Base-by-base conservation (phyloP, 1,284 basidiomycete species). In the Papiliotrema fonsecae region DNA sequence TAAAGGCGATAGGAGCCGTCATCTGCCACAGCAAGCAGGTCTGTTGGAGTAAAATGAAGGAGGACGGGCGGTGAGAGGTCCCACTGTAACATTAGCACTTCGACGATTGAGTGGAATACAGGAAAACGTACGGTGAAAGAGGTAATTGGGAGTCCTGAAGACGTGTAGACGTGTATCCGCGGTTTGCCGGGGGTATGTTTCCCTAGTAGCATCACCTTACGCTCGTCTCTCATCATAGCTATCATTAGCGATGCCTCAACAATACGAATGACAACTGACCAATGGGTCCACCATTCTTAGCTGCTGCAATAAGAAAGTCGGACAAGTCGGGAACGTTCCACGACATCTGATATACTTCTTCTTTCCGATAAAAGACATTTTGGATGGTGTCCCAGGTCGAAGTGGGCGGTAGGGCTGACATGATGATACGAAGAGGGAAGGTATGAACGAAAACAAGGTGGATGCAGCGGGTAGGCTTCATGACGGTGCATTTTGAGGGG, bases 1-100 rank as follows among this genome's bases (percentile, higher is more conserved):
- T 97, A 97, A 18, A 97, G 67, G 35, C 94, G 81, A 67, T 96
- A 97, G 9, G 82, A 79, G 16, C 94, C 94, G 61, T 97, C 91
- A 69, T 96, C 91, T 58, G 92, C 90, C 26, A 98, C 75, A 6
- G 94, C 82, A 0, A 86, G 83, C 30, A 97, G 79, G 44, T 83
- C 80, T 61, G 94, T 88, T 14, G 55, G 32, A 0, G 67, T 69
- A 48, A 69, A 65, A 45, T 65, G 61, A 13, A 72, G 49, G 10
- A 67, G 52, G 14, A 71, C 48, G 2, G 64, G 60, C 54, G 59
- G 73, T 51, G 56, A 47, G 2, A 69, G 53, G 35, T 73, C 69
- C 69, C 67, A 72, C 60, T 67, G n/a, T n/a, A 54, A 10, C 19
- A 40, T 46, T 48, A 49, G 55, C 49, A 27, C 26, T 6, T 16